phyloP scores from a whole-genome alignment of 306 rosid species.

The Acmispon strigosus region DNA sequence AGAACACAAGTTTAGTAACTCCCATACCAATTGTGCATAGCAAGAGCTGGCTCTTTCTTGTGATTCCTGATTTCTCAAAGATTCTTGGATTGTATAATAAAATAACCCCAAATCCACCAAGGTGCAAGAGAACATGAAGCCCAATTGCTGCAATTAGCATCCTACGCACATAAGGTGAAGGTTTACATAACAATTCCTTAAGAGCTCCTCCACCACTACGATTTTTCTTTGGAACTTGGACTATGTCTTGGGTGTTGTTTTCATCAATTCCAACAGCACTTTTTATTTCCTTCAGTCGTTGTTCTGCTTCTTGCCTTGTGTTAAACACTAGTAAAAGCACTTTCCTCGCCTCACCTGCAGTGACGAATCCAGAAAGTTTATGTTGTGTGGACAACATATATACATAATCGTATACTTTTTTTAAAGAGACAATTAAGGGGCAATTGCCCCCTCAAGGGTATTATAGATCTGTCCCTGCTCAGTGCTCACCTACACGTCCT shows the following conservation, averaged over 20 bases:
- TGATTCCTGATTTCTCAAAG: constrained; percentile 49
- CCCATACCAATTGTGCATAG: constrained; percentile 55
- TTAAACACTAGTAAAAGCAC: constrained; percentile 34
- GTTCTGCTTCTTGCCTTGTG: constrained; percentile 50
- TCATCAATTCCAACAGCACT: constrained; percentile 49
- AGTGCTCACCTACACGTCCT: constrained; percentile 57
- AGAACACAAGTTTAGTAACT: constrained; percentile 23
- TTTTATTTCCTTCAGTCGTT: constrained; percentile 51
- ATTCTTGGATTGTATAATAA: constrained; percentile 55
- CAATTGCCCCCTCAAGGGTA: too few species aligned
- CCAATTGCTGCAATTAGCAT: constrained; percentile 53
- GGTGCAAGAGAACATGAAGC: constrained; percentile 41
- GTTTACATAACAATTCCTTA: constrained; percentile 36
- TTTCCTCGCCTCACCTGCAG: constrained; percentile 47
- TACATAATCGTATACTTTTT: too few species aligned
- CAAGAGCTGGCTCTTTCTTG: constrained; percentile 34
- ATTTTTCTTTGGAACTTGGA: constrained; percentile 2
- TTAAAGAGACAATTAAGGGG: too few species aligned
- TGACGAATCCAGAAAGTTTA: too few species aligned
- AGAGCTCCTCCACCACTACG: constrained; percentile 31
- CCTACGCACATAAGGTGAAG: constrained; percentile 43
- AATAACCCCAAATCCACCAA: constrained; percentile 41
- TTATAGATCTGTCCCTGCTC: too few species aligned
- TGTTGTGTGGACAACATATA: too few species aligned
- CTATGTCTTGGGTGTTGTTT: constrained; percentile 27